Percentiles rank a stretch among this genome's conserved stretches.
These are phyloP conservation scores for Linum lewisii DNA, from an alignment of 345 rosid species.

Conservation along the genomic window DNA sequence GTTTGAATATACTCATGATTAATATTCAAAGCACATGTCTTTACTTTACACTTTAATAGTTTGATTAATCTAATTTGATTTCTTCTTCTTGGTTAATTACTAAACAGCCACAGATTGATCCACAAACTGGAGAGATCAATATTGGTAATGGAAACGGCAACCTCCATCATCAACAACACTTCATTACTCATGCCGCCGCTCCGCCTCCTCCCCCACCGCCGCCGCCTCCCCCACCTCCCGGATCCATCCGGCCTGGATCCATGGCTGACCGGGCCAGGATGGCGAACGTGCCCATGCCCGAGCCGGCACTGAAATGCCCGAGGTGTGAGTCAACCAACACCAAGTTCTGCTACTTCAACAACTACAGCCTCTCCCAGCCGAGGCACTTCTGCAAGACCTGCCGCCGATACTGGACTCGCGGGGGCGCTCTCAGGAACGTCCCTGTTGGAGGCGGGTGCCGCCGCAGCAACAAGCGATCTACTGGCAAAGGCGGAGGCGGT, in stretches of 20 bases:
- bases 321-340: constrained; percentile 93
- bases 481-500: constrained; percentile 49
- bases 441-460: constrained; percentile 94
- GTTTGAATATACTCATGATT: constrained; percentile 40
- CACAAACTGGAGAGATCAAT: constrained; percentile 15
- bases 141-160: constrained; percentile 8
- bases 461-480: constrained; percentile 62
- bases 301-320: constrained; percentile 70
- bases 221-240: constrained; percentile 21
- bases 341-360: constrained; percentile 93
- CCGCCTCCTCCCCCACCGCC: constrained; percentile 37
- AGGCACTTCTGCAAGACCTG: constrained; percentile 98
- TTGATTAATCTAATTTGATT: constrained; percentile 9
- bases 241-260: constrained; percentile 76
- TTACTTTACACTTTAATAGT: constrained; percentile 5
- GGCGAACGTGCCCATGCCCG: constrained; percentile 79
- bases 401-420: constrained; percentile 95
- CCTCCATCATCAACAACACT: not conserved
- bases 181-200: constrained; percentile 17
- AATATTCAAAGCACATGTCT: constrained; percentile 20
- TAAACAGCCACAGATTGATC: constrained; percentile 38
- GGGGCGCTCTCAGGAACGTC: constrained; percentile 78
- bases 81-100: constrained; percentile 14
- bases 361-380: constrained; percentile 94
- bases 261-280: constrained; percentile 89